A percentile compares a stretch with the other conserved stretches of the same genome.
phyloP scores from a whole-genome alignment of 495 filamentous ascomycete genomes.

The Copromyces sp. region DNA sequence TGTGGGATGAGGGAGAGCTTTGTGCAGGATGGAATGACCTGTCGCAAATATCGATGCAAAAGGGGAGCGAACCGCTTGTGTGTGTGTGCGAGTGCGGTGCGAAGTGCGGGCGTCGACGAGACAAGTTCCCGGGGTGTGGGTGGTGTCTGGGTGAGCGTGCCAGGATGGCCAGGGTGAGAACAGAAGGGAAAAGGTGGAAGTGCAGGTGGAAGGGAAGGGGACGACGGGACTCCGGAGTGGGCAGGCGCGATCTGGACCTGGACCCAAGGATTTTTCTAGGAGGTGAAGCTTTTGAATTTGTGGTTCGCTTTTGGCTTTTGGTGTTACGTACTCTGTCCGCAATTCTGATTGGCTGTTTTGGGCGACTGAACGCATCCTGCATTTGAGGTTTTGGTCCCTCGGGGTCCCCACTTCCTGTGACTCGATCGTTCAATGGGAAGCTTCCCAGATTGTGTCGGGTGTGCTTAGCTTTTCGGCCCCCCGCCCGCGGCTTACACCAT shows the following conservation, averaged over 20 bases:
- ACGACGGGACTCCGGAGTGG: background rate
- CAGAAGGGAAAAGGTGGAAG: background rate
- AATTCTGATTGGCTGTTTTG: background rate
- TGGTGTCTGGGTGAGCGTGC: conserved; percentile 4
- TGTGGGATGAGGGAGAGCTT: conserved; percentile 17
- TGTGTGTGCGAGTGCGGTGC: background rate
- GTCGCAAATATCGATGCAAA: conserved; percentile 13
- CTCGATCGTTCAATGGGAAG: conserved; percentile 14
- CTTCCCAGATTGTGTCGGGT: conserved; percentile 9
- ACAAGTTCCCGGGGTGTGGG: conserved; percentile 4
- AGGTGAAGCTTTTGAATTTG: background rate
- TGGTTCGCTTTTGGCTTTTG: background rate
- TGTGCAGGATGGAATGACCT: conserved; percentile 7
- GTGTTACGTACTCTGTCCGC: background rate
- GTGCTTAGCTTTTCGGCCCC: background rate
- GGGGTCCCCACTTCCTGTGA: background rate
- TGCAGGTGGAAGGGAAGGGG: background rate
- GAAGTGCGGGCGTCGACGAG: background rate
- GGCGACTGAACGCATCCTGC: background rate
- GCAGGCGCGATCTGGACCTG: background rate
- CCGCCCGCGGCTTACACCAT: background rate
- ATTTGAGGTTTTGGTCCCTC: background rate
- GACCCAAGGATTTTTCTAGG: background rate
- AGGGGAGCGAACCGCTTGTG: background rate
- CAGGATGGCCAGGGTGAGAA: background rate